Evolutionary conservation across 345 rosid genomes (phyloP), one percentile per base, ranked within the genome.

Genomic region (Lagerstroemia speciosa): DNA sequence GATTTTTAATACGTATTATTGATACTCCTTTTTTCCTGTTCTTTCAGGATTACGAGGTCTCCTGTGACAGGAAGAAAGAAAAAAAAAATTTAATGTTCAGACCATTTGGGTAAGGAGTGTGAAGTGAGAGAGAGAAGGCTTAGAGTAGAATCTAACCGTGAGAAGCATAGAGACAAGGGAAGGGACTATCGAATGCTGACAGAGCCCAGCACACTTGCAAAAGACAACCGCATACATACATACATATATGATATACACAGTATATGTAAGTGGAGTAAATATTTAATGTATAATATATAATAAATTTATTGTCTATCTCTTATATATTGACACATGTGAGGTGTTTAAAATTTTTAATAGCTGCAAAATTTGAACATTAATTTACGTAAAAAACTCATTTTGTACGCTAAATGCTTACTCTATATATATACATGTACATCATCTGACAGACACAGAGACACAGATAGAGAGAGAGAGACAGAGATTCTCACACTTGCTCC

Each of bases 131-230:
- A 27, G 63, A 58, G 63, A 58, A 53, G 63, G 63, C 34, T 58
- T 30, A 58, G 63, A 58, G 63, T 12, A 58, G 63, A 58, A 58
- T 58, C 33, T 58, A 58, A 58, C 63, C 63, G 63, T 58, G 63
- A 58, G 63, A 30, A 58, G 63, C 63, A 58, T 58, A 27, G 20
- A 27, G 63, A 58, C 63, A 58, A 58, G 29, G 63, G 27, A 29
- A 55, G 33, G 33, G 34, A 30, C 29, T 10, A 58, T 58, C 63
- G 12, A 29, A 58, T 58, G 29, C 63, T 58, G 63, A 48, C 55
- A 48, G 34, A 58, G 29, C 2, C 62, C 62, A 58, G 29, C 63
- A 27, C 63, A 58, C 63, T 58, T 34, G 34, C 29, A 27, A 58
- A 58, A 58, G 34, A 58, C 63, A 58, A 58, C 34, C 34, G 14